Evolutionary conservation across 1,284 basidiomycete genomes (phyloP), one percentile per base, ranked within the genome.

Genomic region (Gomphus bonarii): DNA sequence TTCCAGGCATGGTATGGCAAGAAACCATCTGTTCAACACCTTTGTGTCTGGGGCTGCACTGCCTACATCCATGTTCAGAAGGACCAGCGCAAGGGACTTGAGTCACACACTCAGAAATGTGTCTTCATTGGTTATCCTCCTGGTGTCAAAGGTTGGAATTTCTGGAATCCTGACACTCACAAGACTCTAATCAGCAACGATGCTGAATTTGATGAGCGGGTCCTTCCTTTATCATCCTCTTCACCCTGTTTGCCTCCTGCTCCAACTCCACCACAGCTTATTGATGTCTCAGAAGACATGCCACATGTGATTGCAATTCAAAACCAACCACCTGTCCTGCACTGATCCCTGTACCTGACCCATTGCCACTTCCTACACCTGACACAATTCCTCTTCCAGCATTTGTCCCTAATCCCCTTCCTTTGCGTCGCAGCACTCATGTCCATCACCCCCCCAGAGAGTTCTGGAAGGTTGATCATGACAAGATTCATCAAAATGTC

Each of bases 81-180:
- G 62, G 61, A 67, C 20, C 66, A 69, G 55, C 59, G 63, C 7
- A 58, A 55, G 25, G 62, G 62, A 22, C 61, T 72, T 18, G 61
- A 60, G 8, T 60, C 65, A 1, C 68, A 72, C 59, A 67, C 65
- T 12, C 48, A 66, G 40, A 70, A 70, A 61, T 71, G 68, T 38
- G 60, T 71, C 36, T 70, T 72, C 53, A 61, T 74, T 58, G 72
- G 72, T 8, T 74, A 72, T 59, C 66, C 66, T 1, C 53, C 58
- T 5, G 65, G 63, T 18, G 62, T 62, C 46, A 64, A 67, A 56
- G 68, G 50, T 1, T 70, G 67, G 67, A 60, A 60, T 30, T 69
- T 70, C 60, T 72, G 62, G 54, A 63, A 70, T 48, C 64, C 65
- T 8, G 38, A 35, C 10, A 63, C 62, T 3, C 57, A 60, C 46